A percentile compares a stretch with the other conserved stretches of the same genome.
phyloP scores from a whole-genome alignment of 1,284 basidiomycete species.

The Sparassis latifolia region DNA sequence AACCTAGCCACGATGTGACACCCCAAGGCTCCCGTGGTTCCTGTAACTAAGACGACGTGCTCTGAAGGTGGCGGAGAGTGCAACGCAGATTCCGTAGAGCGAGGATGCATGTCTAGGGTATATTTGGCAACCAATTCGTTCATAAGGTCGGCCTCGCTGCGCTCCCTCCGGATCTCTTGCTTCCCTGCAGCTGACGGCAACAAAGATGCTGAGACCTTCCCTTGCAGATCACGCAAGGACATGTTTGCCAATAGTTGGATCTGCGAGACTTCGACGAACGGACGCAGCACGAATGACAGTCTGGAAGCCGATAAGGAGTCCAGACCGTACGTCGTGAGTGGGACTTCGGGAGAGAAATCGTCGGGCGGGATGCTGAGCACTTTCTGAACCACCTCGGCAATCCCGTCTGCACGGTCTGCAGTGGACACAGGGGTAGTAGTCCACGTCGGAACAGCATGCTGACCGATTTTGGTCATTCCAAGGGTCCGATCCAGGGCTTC shows the following conservation, averaged over 20 bases:
- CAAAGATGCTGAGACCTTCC: not conserved
- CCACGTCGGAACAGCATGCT: not conserved
- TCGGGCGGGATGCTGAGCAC: slow-evolving; percentile 23
- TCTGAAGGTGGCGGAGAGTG: too few species aligned
- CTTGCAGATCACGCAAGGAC: slow-evolving; percentile 6
- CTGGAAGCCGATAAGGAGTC: slow-evolving; percentile 32
- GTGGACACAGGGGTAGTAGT: not conserved
- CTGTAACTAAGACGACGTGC: too few species aligned
- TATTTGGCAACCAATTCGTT: too few species aligned
- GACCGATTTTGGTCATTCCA: slow-evolving; percentile 1
- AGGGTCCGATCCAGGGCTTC: slow-evolving; percentile 2
- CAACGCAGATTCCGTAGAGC: too few species aligned
- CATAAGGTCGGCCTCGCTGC: too few species aligned
- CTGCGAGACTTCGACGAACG: slow-evolving; percentile 25
- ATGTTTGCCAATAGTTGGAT: slow-evolving; percentile 31
- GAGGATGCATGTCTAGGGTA: too few species aligned
- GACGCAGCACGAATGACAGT: slow-evolving; percentile 25
- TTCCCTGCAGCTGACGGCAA: too few species aligned
- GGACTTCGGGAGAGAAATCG: slow-evolving; percentile 29
- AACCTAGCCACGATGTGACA: too few species aligned
- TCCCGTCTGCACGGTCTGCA: not conserved
- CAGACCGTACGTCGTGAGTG: slow-evolving; percentile 32
- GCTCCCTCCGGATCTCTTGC: too few species aligned
- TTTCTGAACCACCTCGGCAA: slow-evolving; percentile 9
- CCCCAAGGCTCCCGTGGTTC: too few species aligned